Conservation (phyloP, 306 rosid genomes). For the Trifolium repens region DNA sequence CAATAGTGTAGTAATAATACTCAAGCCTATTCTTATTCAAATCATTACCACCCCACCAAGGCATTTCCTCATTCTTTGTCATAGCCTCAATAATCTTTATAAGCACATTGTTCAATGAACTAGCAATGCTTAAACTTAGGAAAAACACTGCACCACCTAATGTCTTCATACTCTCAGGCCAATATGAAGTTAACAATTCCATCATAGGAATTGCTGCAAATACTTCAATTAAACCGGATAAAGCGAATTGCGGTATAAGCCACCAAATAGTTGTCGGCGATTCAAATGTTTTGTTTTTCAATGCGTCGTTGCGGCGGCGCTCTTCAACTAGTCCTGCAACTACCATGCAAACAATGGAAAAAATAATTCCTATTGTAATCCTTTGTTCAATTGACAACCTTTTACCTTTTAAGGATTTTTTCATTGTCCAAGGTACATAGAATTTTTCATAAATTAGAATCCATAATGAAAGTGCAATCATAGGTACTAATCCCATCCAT, state of each 20-base stretch:
- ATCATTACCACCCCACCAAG: constrained; percentile 69
- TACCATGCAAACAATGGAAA: constrained; percentile 55
- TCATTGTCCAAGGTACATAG: constrained; percentile 43
- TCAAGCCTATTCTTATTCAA: constrained; percentile 67
- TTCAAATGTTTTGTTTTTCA: constrained; percentile 36
- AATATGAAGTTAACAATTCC: constrained; percentile 61
- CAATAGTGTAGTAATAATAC: constrained; percentile 60
- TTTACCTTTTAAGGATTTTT: neutral
- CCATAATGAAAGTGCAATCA: constrained; percentile 63
- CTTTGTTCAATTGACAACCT: constrained; percentile 56
- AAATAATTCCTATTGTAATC: constrained; percentile 50
- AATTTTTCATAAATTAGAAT: constrained; percentile 57
- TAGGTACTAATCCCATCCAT: constrained; percentile 58
- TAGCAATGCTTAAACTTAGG: constrained; percentile 53
- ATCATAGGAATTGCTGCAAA: constrained; percentile 65
- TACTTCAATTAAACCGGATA: constrained; percentile 62
- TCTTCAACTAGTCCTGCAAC: constrained; percentile 54
- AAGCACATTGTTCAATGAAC: constrained; percentile 48
- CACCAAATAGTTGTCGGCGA: constrained; percentile 50
- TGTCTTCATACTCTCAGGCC: constrained; percentile 69
- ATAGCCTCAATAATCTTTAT: constrained; percentile 34
- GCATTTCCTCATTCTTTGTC: constrained; percentile 19
- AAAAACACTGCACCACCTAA: constrained; percentile 68
- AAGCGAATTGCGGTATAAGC: constrained; percentile 60
- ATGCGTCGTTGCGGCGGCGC: constrained; percentile 45